Conservation (phyloP, 1,139 yeast species). For the Taiozyma sp. region DNA sequence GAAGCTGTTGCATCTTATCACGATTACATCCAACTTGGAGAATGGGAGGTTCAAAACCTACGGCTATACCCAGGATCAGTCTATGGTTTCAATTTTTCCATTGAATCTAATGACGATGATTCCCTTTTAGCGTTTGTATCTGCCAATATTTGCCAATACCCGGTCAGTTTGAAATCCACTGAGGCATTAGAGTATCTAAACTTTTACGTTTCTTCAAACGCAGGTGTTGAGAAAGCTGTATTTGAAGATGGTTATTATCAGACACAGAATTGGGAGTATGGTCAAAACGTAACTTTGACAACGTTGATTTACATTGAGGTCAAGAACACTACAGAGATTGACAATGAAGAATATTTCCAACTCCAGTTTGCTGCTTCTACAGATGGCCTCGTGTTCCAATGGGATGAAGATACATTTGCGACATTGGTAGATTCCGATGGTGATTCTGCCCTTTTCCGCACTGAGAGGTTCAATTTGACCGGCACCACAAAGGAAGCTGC, state of each 20-base stretch:
- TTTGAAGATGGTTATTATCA: slow-evolving; percentile 12
- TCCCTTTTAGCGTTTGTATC: slow-evolving; percentile 6
- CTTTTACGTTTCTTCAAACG: not conserved
- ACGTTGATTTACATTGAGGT: not conserved
- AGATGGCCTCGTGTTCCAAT: slow-evolving; percentile 58
- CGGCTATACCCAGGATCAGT: slow-evolving; percentile 5
- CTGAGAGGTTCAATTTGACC: slow-evolving; percentile 42
- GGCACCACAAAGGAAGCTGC: slow-evolving; percentile 11
- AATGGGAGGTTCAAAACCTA: slow-evolving; percentile 7
- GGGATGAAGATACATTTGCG: slow-evolving; percentile 59
- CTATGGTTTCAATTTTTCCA: slow-evolving; percentile 9
- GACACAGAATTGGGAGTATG: slow-evolving; percentile 4
- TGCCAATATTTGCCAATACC: slow-evolving; percentile 9
- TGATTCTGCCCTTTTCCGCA: slow-evolving; percentile 60
- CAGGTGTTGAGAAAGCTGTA: not conserved
- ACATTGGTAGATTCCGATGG: slow-evolving; percentile 69
- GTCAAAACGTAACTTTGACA: not conserved
- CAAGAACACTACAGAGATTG: slow-evolving; percentile 27
- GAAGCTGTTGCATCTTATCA: not conserved
- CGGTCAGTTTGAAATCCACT: not conserved
- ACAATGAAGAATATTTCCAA: slow-evolving; percentile 43
- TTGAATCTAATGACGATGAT: not conserved
- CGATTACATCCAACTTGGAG: not conserved
- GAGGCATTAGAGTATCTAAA: not conserved
- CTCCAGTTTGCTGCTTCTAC: slow-evolving; percentile 72